Conservation (phyloP, 768 basidiomycete genomes). For the Rhodotorula babjevae region DNA sequence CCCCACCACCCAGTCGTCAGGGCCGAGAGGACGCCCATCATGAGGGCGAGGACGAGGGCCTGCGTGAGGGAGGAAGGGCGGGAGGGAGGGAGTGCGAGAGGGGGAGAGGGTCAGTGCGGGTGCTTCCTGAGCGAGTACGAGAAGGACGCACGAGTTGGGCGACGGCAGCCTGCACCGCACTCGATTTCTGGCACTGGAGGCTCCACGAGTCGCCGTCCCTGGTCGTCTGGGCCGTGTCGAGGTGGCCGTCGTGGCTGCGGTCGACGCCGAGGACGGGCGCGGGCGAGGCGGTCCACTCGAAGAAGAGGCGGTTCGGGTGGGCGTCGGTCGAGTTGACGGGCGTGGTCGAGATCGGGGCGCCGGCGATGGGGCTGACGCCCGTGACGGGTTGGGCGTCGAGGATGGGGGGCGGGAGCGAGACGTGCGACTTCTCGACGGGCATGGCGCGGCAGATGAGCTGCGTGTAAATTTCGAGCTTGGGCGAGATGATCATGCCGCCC, state of each 20-base stretch:
- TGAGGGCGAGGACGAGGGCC: not conserved
- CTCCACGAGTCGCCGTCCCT: conserved; percentile 11
- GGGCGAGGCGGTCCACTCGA: not conserved
- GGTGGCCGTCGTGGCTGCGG: too few species aligned
- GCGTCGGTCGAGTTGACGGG: too few species aligned
- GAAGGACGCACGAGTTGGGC: conserved; percentile 4
- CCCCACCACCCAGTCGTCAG: conserved; percentile 51
- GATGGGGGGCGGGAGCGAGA: conserved; percentile 6
- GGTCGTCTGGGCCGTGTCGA: not conserved
- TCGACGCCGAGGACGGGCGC: not conserved
- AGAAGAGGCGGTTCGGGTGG: not conserved
- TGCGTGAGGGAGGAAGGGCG: too few species aligned
- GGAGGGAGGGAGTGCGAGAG: too few species aligned
- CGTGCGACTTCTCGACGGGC: not conserved
- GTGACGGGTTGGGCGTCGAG: not conserved
- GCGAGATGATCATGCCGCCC: conserved; percentile 25
- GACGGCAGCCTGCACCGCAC: conserved; percentile 15
- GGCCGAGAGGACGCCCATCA: conserved; percentile 47
- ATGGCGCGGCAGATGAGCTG: conserved; percentile 24
- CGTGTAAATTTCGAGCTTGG: conserved; percentile 23
- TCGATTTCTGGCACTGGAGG: conserved; percentile 15
- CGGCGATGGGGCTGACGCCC: not conserved
- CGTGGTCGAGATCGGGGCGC: not conserved
- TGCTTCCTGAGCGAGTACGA: too few species aligned
- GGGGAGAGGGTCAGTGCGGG: too few species aligned